Evolutionary conservation across 202 grass and related monocot genomes (phyloP), one percentile per base, ranked within the genome.

Genomic region (Panicum hallii): DNA sequence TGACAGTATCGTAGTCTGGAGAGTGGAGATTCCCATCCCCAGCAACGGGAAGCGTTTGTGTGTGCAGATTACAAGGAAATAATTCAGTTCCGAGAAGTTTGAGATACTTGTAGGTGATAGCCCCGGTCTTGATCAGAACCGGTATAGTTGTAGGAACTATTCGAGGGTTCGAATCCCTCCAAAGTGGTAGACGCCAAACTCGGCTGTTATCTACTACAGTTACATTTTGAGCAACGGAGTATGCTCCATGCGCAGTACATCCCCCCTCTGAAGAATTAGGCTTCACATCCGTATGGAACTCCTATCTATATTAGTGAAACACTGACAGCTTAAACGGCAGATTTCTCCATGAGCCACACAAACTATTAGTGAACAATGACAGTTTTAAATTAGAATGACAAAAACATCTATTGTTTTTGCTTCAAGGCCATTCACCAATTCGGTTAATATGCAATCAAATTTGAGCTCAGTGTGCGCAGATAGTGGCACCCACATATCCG

Each of bases 1-100:
- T 45, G 44, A 44, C 16, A 45, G 53, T 70, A 43, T 55, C 30
- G 36, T 15, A 85, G 75, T 14, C 61, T 34, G 70, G 44, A 85
- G 68, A 9, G 42, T 42, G 68, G 42, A 75, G 80, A 84, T 70
- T 87, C 75, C 75, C 45, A 80, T 74, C 19, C 55, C 80, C 63
- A 84, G 63, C 70, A 90, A 84, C 83, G 55, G 46, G 63, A 76
- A 69, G 63, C 13, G 28, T 30, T 58, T 57, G 82, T 67, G 36
- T 22, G 32, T 53, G 76, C 70, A 41, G 53, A 75, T 74, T 38
- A 28, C 19, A 48, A 79, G n/a, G 50, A 67, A 79, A 73, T 9
- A 6, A 57, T 58, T 58, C 41, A 62, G 14, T 58, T 84, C 46
- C 14, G 4, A 38, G 6, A 65, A 68, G 57, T 19, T 52, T 61